phyloP scores from a whole-genome alignment of 208 protist species.

The Leishmania martiniquensis region DNA sequence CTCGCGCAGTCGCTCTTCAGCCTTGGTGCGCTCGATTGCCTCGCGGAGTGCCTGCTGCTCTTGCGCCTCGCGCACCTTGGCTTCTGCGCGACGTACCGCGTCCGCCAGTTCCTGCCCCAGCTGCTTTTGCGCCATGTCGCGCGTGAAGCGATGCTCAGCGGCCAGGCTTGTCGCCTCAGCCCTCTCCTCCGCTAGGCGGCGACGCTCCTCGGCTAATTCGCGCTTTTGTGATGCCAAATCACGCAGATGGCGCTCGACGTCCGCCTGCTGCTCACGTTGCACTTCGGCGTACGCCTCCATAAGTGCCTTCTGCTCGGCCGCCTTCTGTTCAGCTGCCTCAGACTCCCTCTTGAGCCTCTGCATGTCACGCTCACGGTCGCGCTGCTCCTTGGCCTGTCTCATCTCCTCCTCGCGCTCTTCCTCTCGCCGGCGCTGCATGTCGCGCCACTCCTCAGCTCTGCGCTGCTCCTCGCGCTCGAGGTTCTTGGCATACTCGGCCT shows the following conservation, averaged over 20 bases:
- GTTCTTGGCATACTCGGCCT: slow-evolving; percentile 72
- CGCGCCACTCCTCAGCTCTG: slow-evolving; percentile 70
- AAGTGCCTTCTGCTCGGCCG: slow-evolving; percentile 43
- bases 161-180: slow-evolving; percentile 45
- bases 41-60: slow-evolving; percentile 50
- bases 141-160: slow-evolving; percentile 47
- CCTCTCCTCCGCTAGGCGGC: slow-evolving; percentile 57
- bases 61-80: slow-evolving; percentile 65
- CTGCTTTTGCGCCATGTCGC: slow-evolving; percentile 47
- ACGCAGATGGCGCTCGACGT: slow-evolving; percentile 73
- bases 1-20: slow-evolving; percentile 44
- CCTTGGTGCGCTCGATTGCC: slow-evolving; percentile 40
- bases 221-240: slow-evolving; percentile 76
- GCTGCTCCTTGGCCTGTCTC: slow-evolving; percentile 40
- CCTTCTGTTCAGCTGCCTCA: slow-evolving; percentile 36
- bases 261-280: slow-evolving; percentile 74
- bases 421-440: slow-evolving; percentile 74
- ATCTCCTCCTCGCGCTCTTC: slow-evolving; percentile 62
- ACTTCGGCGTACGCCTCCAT: slow-evolving; percentile 64
- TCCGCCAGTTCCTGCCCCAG: slow-evolving; percentile 67
- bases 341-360: slow-evolving; percentile 56
- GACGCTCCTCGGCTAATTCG: slow-evolving; percentile 65
- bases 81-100: slow-evolving; percentile 62
- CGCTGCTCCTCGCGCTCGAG: slow-evolving; percentile 76
- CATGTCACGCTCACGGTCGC: slow-evolving; percentile 55